A percentile compares a stretch with the other conserved stretches of the same genome.
Conservation (phyloP, 2,329 filamentous ascomycete genomes). For the Fusarium cicatricum region DNA sequence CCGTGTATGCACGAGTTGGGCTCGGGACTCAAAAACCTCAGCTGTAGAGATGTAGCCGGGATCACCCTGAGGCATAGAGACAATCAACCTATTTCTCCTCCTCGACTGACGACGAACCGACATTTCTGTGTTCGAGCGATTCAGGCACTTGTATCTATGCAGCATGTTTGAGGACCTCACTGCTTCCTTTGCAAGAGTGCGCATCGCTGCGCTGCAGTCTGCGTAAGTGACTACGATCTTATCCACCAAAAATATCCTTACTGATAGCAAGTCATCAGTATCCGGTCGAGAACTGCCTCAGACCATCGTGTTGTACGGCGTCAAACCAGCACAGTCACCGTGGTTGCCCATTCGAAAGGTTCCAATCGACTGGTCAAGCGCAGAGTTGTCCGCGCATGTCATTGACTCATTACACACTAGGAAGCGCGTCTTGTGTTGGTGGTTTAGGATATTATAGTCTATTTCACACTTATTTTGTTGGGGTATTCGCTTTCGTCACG, state of each 20-base stretch:
- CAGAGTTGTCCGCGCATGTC: slow-evolving; percentile 35
- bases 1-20: neutral
- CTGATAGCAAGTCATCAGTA: slow-evolving; percentile 3
- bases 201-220: slow-evolving; percentile 57
- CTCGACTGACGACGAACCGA: too few relatives aligned
- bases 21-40: neutral
- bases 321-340: slow-evolving; percentile 35
- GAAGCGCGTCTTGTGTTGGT: neutral
- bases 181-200: slow-evolving; percentile 54
- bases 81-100: too few relatives aligned
- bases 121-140: neutral
- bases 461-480: slow-evolving; percentile 2
- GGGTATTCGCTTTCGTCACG: neutral
- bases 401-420: slow-evolving; percentile 3
- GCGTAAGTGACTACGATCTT: slow-evolving; percentile 50
- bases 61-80: too few relatives aligned
- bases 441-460: slow-evolving; percentile 5
- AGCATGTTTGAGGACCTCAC: slow-evolving; percentile 53
- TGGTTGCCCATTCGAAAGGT: slow-evolving; percentile 30
- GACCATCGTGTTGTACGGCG: slow-evolving; percentile 30
- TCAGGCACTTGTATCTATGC: neutral
- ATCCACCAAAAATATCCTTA: neutral
- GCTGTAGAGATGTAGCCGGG: too few relatives aligned
- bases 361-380: slow-evolving; percentile 33
- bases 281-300: slow-evolving; percentile 14